Base-by-base conservation (phyloP, 805 yeast genomes). In the Clavispora asparagi region DNA sequence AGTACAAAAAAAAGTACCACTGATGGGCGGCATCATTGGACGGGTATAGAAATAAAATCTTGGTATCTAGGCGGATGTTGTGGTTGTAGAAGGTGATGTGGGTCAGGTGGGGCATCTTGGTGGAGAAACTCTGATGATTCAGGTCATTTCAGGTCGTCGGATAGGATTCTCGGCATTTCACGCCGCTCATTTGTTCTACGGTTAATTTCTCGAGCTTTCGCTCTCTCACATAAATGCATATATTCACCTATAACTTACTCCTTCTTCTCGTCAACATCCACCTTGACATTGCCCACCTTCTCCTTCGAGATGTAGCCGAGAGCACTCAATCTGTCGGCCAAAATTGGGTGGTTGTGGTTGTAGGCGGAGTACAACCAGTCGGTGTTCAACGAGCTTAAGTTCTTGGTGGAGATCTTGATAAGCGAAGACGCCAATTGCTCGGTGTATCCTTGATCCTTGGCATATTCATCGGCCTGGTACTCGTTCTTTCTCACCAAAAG, bases 401-500 rank as follows among this genome's bases (percentile, higher is more conserved):
- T 92, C 61, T 89, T 87, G 57, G 81, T 81, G 60, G 84, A 86
- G 52, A 94, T 70, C 52, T 78, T 81, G 60, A 88, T 83, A 60
- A 94, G 77, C 1, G 96, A 83, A 44, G 71, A 71, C 43, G 85
- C 78, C 62, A 94, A 78, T 43, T 82, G 82, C 29, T 76, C 71
- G 8, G 86, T 74, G 62, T 82, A 83, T 25, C 96, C 96, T 55
- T 82, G 77, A 41, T 76, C 71, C 46, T 81, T 82, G 14, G 98
- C 97, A 63, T 78, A 90, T 51, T 76, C 81, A 64, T 92, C 99
- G 14, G 99, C 98, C 68, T 94, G 89, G 60, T 83, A 94, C 70
- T 94, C 99, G 57, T 85, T 86, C 55, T 81, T 79, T 77, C 99
- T 87, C 7, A 91, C 81, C 48, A 90, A 63, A 42, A 81, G 66